These are phyloP conservation scores for Populus simonii DNA, from an alignment of 345 rosid species.

Conservation along the genomic window DNA sequence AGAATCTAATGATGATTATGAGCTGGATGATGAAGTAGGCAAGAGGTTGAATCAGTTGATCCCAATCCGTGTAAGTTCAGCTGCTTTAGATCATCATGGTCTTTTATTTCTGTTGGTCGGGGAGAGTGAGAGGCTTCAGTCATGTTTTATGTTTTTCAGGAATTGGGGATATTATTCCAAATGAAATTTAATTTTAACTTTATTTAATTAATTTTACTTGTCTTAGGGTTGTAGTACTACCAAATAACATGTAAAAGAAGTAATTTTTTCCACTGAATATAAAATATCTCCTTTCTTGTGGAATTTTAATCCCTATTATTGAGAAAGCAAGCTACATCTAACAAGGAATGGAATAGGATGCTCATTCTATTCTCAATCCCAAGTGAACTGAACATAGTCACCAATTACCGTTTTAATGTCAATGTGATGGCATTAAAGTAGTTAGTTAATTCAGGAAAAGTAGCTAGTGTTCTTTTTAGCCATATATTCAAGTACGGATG, in stretches of 20 bases:
- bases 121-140: neutral
- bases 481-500: neutral
- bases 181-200: neutral
- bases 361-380: neutral
- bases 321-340: neutral
- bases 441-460: neutral
- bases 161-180: neutral
- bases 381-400: neutral
- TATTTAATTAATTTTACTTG: neutral
- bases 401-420: neutral
- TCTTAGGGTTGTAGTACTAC: neutral
- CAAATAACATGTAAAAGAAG: neutral
- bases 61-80: slow-evolving; percentile 63
- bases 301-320: neutral
- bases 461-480: neutral
- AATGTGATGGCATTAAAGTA: neutral
- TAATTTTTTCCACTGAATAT: neutral
- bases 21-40: slow-evolving; percentile 67
- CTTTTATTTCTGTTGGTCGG: neutral
- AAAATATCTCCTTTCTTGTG: neutral
- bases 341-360: neutral
- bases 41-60: slow-evolving; percentile 78
- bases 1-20: slow-evolving; percentile 55
- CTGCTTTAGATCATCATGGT: neutral
- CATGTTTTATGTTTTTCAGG: neutral